A percentile compares a stretch with the other conserved stretches of the same genome.
Conservation (phyloP, 768 basidiomycete species). For the Coprinopsis marcescibilis region DNA sequence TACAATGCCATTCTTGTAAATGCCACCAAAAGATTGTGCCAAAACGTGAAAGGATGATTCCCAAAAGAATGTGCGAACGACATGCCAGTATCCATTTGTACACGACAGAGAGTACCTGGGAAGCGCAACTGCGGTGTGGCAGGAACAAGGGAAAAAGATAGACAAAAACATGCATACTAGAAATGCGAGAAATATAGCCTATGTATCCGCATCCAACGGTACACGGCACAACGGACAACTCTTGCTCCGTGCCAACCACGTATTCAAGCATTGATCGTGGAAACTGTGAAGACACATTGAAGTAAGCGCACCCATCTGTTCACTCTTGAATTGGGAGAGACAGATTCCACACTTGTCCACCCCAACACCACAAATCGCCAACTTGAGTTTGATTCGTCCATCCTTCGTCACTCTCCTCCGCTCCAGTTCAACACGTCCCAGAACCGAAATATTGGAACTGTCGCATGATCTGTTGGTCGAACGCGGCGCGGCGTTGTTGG, state of each 20-base stretch:
- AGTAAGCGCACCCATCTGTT: constrained; percentile 50
- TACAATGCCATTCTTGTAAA: too few species aligned
- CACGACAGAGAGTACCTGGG: too few species aligned
- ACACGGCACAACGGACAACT: constrained; percentile 66
- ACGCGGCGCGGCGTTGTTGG: not conserved
- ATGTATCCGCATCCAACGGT: constrained; percentile 26
- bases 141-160: not conserved
- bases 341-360: constrained; percentile 75
- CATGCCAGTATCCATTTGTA: too few species aligned
- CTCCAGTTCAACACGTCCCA: constrained; percentile 48
- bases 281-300: constrained; percentile 60
- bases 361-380: constrained; percentile 52
- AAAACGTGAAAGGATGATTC: too few species aligned
- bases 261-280: constrained; percentile 57
- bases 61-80: too few species aligned
- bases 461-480: not conserved
- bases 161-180: not conserved
- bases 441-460: constrained; percentile 26
- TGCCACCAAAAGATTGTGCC: too few species aligned
- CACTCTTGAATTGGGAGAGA: constrained; percentile 59
- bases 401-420: constrained; percentile 54
- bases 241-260: constrained; percentile 54
- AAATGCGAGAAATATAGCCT: not conserved
- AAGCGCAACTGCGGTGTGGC: not conserved
- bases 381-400: constrained; percentile 68